Evolutionary conservation across 768 basidiomycete species (phyloP).

Genomic region (Suillus ampliporus): DNA sequence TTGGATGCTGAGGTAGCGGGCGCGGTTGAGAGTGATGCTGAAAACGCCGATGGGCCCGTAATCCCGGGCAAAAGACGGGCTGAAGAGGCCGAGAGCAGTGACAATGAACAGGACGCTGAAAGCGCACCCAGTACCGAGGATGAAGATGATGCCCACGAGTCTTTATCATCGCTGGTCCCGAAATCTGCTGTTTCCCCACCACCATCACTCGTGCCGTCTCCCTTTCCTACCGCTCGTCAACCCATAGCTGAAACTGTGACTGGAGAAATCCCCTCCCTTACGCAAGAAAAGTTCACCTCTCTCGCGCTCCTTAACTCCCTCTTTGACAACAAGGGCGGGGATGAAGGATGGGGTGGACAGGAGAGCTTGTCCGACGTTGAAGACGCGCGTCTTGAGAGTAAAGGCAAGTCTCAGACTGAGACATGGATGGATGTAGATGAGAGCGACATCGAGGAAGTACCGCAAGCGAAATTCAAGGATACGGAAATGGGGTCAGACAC

Average conservation of each 20-base stretch:
- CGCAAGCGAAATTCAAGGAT: constrained; percentile 16
- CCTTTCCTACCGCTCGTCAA: not conserved
- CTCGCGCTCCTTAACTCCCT: constrained; percentile 52
- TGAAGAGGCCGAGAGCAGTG: not conserved
- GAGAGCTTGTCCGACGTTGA: constrained; percentile 67
- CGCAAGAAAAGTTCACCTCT: constrained; percentile 21
- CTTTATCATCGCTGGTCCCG: not conserved
- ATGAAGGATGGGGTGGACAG: constrained; percentile 62
- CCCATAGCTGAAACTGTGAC: not conserved
- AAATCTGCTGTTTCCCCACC: not conserved
- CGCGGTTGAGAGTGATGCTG: not conserved
- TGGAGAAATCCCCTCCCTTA: not conserved
- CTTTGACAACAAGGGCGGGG: constrained; percentile 47
- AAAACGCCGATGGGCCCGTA: not conserved
- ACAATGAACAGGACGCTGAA: constrained; percentile 10
- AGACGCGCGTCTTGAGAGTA: constrained; percentile 14
- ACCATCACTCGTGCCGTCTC: too few species aligned
- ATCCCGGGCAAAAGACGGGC: not conserved
- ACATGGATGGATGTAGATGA: constrained; percentile 21
- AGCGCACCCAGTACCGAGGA: not conserved
- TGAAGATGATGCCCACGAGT: not conserved
- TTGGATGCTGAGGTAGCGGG: constrained; percentile 46
- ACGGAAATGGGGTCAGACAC: not conserved
- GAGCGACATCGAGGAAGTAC: constrained; percentile 26
- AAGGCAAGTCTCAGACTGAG: constrained; percentile 16